phyloP scores from a whole-genome alignment of 1,284 basidiomycete genomes.

The Paramarasmius palmivorus region DNA sequence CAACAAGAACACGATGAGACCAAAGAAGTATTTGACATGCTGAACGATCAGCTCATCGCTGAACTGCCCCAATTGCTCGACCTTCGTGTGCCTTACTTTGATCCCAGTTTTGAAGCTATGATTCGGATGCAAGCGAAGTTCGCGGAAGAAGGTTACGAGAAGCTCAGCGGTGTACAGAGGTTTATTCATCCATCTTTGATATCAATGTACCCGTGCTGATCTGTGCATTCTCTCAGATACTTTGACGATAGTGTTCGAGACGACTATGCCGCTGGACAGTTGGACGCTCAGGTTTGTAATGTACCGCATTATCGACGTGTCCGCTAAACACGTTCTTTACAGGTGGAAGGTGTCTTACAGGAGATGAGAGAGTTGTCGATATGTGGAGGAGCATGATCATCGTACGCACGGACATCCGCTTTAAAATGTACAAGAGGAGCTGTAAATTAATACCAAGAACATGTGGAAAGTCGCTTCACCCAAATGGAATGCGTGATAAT shows the following conservation, averaged over 20 bases:
- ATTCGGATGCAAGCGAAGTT: conserved; percentile 97
- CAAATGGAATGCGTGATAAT: too few species aligned
- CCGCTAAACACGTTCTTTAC: conserved; percentile 7
- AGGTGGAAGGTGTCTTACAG: conserved; percentile 89
- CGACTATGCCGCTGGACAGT: conserved; percentile 95
- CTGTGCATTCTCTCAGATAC: conserved; percentile 53
- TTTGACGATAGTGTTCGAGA: conserved; percentile 90
- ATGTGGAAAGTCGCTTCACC: too few species aligned
- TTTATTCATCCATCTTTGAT: conserved; percentile 26
- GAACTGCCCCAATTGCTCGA: conserved; percentile 95
- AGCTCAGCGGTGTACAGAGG: conserved; percentile 94
- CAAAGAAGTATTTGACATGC: conserved; percentile 89
- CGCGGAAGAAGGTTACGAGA: conserved; percentile 98
- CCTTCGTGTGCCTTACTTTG: conserved; percentile 95
- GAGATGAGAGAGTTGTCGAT: conserved; percentile 98
- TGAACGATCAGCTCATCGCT: conserved; percentile 89
- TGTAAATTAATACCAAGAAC: too few species aligned
- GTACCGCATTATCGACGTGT: background rate
- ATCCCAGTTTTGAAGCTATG: conserved; percentile 99
- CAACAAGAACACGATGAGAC: conserved; percentile 95
- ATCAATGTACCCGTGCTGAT: background rate
- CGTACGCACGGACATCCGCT: too few species aligned
- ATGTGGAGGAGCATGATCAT: conserved; percentile 54
- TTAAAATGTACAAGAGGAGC: too few species aligned
- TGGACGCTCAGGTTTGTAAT: conserved; percentile 82